Conservation (phyloP, 2,329 filamentous ascomycete species). For the Calycina herbarum region DNA sequence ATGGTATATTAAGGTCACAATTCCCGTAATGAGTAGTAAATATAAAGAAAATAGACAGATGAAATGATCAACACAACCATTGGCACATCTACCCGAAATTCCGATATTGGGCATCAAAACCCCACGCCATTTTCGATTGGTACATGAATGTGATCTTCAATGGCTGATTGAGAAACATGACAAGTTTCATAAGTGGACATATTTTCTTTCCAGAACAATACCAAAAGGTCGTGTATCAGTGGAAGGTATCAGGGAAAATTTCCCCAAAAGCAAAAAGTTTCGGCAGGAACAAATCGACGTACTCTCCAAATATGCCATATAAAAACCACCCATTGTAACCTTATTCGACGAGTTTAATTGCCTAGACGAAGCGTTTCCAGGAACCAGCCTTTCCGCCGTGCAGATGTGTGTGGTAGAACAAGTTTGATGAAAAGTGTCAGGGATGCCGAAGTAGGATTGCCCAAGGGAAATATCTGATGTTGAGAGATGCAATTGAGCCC, state of each 20-base stretch:
- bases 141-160: slow-evolving; percentile 18
- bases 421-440: slow-evolving; percentile 27
- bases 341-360: slow-evolving; percentile 26
- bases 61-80: slow-evolving; percentile 4
- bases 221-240: not conserved
- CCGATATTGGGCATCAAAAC: slow-evolving; percentile 22
- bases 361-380: slow-evolving; percentile 19
- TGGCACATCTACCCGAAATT: not conserved
- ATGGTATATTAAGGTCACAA: slow-evolving; percentile 5
- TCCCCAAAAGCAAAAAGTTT: slow-evolving; percentile 23
- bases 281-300: slow-evolving; percentile 33
- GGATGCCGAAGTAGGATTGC: slow-evolving; percentile 30
- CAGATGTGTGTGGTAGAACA: slow-evolving; percentile 33
- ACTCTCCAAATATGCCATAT: slow-evolving; percentile 51
- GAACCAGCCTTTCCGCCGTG: slow-evolving; percentile 26
- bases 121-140: slow-evolving; percentile 16
- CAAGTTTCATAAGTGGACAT: not conserved
- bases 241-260: slow-evolving; percentile 27
- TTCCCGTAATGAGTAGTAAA: not conserved
- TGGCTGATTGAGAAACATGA: slow-evolving; percentile 4
- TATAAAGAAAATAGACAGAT: slow-evolving; percentile 10
- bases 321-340: slow-evolving; percentile 61
- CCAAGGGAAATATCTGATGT: slow-evolving; percentile 25
- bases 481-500: slow-evolving; percentile 54
- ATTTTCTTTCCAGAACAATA: not conserved